Evolutionary conservation across 768 basidiomycete genomes (phyloP).

Genomic region (Botryobasidium botryosum): DNA sequence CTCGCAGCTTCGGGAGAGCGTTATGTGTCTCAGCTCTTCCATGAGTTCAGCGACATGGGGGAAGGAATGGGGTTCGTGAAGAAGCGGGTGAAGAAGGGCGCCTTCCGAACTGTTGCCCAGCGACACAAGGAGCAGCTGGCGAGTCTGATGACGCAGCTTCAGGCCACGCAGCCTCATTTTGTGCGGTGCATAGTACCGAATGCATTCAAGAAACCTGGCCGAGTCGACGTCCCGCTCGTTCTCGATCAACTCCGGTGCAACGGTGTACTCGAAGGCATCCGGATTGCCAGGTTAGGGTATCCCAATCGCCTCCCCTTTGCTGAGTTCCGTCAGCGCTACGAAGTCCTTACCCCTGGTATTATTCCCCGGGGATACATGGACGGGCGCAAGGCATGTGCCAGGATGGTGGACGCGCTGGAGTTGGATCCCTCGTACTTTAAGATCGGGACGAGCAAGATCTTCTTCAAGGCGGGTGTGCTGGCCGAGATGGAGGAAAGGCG

Average conservation of each 20-base stretch:
- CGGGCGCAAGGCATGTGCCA: constrained; percentile 79
- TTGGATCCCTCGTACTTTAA: constrained; percentile 73
- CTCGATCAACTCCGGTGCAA: constrained; percentile 95
- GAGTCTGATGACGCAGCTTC: constrained; percentile 79
- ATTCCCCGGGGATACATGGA: constrained; percentile 96
- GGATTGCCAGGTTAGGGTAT: constrained; percentile 92
- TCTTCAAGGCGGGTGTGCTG: constrained; percentile 96
- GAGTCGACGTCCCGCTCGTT: constrained; percentile 85
- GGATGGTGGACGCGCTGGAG: constrained; percentile 80
- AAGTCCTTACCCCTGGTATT: constrained; percentile 84
- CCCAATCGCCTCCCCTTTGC: constrained; percentile 94
- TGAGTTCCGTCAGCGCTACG: constrained; percentile 94
- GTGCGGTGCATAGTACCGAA: constrained; percentile 98
- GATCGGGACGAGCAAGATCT: constrained; percentile 93
- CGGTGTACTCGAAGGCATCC: constrained; percentile 96
- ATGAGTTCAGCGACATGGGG: constrained; percentile 50
- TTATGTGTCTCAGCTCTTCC: constrained; percentile 69
- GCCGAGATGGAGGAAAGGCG: constrained; percentile 90
- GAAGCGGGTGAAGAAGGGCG: constrained; percentile 85
- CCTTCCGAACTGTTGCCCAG: constrained; percentile 90
- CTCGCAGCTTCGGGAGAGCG: constrained; percentile 67
- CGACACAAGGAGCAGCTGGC: constrained; percentile 90
- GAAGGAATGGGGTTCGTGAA: constrained; percentile 22
- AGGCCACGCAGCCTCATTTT: constrained; percentile 93
- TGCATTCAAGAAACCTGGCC: constrained; percentile 71